phyloP scores from a whole-genome alignment of 1,284 basidiomycete species.

The Salmacisia buchloeana region DNA sequence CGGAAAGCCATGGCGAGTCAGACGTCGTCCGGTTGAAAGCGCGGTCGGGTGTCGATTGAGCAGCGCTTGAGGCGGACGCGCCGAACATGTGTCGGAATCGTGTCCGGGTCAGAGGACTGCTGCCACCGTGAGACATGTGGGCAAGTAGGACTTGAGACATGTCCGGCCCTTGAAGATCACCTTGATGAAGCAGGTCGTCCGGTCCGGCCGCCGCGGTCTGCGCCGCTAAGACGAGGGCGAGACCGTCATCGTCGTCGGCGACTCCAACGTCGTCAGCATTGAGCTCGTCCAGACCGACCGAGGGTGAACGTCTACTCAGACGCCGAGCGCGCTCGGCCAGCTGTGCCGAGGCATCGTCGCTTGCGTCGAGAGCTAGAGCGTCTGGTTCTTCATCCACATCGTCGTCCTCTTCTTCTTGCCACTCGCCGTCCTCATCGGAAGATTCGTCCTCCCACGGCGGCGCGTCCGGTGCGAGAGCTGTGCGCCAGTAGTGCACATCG shows the following conservation, averaged over 20 bases:
- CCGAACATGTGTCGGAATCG: neutral
- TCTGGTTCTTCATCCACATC: constrained; percentile 9
- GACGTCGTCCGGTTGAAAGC: too few species aligned
- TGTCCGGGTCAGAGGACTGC: neutral
- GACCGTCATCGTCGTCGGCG: neutral
- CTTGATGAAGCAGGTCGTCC: neutral
- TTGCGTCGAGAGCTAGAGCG: neutral
- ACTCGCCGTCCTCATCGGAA: constrained; percentile 6
- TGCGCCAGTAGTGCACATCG: constrained; percentile 3
- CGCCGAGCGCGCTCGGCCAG: neutral
- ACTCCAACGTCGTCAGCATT: constrained; percentile 9
- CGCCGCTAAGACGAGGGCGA: neutral
- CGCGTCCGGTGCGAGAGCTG: constrained; percentile 7
- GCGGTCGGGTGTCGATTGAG: too few species aligned
- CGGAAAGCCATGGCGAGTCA: neutral
- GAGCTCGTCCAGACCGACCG: neutral
- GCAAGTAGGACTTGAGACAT: constrained; percentile 1
- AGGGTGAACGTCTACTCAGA: neutral
- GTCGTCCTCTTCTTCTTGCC: constrained; percentile 18
- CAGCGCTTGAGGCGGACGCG: too few species aligned
- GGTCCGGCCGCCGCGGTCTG: too few species aligned
- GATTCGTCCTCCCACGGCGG: constrained; percentile 1
- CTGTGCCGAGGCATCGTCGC: neutral
- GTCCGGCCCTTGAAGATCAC: too few species aligned
- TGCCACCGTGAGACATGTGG: neutral